Evolutionary conservation across 176 grass and related monocot genomes (phyloP).

Genomic region (Poa annua): DNA sequence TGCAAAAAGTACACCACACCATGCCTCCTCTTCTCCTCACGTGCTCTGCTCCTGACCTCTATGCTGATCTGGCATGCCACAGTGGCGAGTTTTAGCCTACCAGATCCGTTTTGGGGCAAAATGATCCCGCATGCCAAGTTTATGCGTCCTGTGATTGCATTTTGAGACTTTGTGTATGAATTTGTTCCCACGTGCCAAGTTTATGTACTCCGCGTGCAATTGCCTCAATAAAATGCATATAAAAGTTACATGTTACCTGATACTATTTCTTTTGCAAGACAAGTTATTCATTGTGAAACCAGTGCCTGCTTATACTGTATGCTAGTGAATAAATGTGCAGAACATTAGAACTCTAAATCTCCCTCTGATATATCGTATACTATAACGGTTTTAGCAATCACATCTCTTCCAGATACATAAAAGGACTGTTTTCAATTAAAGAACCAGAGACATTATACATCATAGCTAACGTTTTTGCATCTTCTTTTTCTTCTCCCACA

Average conservation of each 20-base stretch:
- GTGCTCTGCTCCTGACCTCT: too few species aligned
- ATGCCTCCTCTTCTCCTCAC: too few species aligned
- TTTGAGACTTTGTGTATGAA: too few species aligned
- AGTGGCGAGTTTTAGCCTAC: too few species aligned
- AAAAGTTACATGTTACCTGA: neutral
- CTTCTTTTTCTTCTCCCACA: slow-evolving; percentile 37
- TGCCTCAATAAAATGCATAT: slow-evolving; percentile 20
- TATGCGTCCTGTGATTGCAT: too few species aligned
- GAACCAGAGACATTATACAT: neutral
- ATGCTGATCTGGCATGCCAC: too few species aligned
- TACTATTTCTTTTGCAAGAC: neutral
- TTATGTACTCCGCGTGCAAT: too few species aligned
- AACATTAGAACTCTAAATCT: neutral
- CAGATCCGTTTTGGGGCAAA: too few species aligned
- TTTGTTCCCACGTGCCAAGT: too few species aligned
- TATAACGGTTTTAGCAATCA: neutral
- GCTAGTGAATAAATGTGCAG: neutral
- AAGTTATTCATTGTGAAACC: neutral
- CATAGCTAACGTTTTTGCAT: slow-evolving; percentile 21
- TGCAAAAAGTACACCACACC: too few species aligned
- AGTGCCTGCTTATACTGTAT: neutral
- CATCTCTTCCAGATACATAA: neutral
- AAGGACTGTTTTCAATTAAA: neutral
- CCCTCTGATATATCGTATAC: neutral
- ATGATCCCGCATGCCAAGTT: too few species aligned